Evolutionary conservation across 345 rosid species (phyloP).

Genomic region (Syzygium oleosum): DNA sequence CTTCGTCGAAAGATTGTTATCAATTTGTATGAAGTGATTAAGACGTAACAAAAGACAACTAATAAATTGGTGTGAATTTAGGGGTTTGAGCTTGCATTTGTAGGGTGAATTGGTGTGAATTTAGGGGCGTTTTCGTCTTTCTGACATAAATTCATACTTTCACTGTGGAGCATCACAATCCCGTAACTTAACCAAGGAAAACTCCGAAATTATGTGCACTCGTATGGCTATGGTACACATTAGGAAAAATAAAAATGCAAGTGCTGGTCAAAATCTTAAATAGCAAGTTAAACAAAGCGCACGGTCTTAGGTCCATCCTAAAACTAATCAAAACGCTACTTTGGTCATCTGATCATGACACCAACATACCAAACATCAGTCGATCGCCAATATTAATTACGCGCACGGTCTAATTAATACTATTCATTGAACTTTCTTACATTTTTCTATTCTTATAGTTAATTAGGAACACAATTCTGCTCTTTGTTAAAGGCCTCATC

Average conservation of each 20-base stretch:
- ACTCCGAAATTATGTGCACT: background rate
- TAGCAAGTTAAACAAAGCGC: background rate
- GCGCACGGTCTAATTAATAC: background rate
- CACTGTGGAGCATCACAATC: background rate
- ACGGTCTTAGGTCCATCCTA: background rate
- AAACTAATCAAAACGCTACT: background rate
- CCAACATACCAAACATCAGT: background rate
- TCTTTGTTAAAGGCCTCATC: background rate
- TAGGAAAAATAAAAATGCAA: background rate
- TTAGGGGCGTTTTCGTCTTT: too few species aligned
- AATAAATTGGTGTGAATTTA: background rate
- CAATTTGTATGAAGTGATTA: background rate
- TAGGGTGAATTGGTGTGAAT: background rate
- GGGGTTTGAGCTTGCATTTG: background rate
- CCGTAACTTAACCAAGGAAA: background rate
- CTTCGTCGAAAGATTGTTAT: background rate
- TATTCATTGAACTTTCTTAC: background rate
- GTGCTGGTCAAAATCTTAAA: background rate
- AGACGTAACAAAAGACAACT: fast-evolving
- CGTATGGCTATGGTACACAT: background rate
- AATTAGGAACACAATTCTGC: background rate
- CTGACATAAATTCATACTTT: background rate
- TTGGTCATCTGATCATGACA: background rate
- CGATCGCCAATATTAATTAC: background rate
- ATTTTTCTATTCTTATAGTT: background rate